Evolutionary conservation across 2,329 filamentous ascomycete species (phyloP).

Genomic region (Claviceps maximensis): DNA sequence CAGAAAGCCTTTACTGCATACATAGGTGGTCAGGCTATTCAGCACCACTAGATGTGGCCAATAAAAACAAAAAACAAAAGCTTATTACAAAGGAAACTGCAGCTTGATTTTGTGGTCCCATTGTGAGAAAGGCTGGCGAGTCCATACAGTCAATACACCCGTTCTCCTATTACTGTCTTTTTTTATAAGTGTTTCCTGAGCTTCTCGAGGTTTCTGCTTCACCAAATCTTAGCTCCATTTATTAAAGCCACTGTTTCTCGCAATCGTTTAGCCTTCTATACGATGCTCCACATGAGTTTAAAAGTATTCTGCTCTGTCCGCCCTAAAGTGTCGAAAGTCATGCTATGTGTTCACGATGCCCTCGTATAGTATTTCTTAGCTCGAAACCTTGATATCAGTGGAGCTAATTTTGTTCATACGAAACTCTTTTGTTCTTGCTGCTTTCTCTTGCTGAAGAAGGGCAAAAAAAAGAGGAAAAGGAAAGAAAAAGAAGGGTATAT

Average conservation of each 20-base stretch:
- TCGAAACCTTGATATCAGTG: neutral
- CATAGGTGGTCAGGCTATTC: slow-evolving; percentile 33
- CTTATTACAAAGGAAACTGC: neutral
- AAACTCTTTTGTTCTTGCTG: neutral
- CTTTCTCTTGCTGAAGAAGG: neutral
- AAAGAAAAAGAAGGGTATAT: neutral
- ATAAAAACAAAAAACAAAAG: neutral
- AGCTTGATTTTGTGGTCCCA: neutral
- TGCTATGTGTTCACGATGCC: no score
- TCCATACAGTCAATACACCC: neutral
- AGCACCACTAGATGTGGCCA: slow-evolving; percentile 14
- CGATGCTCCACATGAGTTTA: no score
- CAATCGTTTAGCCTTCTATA: no score
- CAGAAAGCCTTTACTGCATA: slow-evolving; percentile 40
- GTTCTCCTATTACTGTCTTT: neutral
- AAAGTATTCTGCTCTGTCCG: no score
- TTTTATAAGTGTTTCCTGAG: no score
- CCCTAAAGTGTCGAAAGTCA: no score
- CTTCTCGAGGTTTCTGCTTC: no score
- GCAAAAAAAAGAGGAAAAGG: neutral
- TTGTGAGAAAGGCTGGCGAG: neutral
- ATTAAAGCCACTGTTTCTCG: no score
- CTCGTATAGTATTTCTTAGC: no score
- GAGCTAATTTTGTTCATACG: neutral
- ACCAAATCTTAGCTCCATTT: no score